Evolutionary conservation across 83 land plant species (phyloP), one percentile per base, ranked within the genome.

Genomic region (Thuja plicata): DNA sequence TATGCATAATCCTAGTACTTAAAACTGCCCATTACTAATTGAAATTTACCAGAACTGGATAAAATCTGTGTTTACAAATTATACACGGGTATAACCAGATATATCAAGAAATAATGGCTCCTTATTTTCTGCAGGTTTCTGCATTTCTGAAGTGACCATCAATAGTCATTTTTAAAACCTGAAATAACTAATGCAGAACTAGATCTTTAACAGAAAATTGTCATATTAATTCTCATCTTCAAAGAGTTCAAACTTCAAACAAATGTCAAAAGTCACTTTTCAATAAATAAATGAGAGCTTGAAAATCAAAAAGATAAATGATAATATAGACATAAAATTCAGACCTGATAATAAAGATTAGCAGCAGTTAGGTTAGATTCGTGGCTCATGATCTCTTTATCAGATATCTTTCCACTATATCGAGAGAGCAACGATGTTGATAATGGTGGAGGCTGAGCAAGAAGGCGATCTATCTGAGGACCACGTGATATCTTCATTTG

Each of bases 401-500:
- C 46, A 34, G 32, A 40, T 8, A 16, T 71, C 34, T 71, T 73
- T 71, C 78, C 82, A 74, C 78, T 19, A 71, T 45, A n/a, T 54
- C 52, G 84, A 12, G n/a, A 50, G 60, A 87, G 21, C 32, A 54
- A 27, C n/a, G 41, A 86, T 3, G 40, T n/a, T 12, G 88, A 50
- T 48, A 79, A 82, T 16, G 73, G 85, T 40, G 88, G 57, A 43
- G 86, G 46, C 89, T 91, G 77, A 45, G 84, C 62, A 85, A 98
- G 91, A 43, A 98, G 92, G 8, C 91, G 86, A 27, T 96, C 95
- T 37, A 98, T 88, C 87, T 96, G 95, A 81, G 96, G 93, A 46
- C 95, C 94, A 89, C 90, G 90, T 38, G 94, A 86, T 37, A 74
- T 8, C 90, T 84, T 93, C 97, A 98, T 91, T 74, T 87, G 86